Base-by-base conservation (phyloP, 495 filamentous ascomycete genomes). In the Penicillium antarcticum region DNA sequence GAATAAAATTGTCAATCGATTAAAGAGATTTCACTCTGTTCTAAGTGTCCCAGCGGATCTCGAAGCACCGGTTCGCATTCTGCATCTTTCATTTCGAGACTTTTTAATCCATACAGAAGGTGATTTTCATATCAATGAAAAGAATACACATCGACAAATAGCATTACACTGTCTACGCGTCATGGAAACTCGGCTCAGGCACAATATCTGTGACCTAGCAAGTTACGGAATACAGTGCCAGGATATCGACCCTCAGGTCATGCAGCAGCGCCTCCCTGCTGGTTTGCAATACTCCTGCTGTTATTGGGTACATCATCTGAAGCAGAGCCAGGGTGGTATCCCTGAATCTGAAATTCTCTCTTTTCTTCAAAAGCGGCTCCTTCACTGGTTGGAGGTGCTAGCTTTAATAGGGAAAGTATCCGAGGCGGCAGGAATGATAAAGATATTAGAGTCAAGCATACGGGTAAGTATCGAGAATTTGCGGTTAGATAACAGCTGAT, bases 281-380 rank as follows among this genome's bases (percentile, higher is more conserved):
- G 58, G 66, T 42, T 32, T 70, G 24, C 51, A 58, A 52, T 73
- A 79, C 45, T 52, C 68, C 18, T 80, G 72, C 55, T 59, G 58
- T 14, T 72, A 74, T 56, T 80, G 71, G 77, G 62, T 74, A 29
- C 35, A 72, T 48, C 73, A 82, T 62, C 34, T 75, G 10, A 7
- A n/a, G 12, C 40, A 17, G 13, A 17, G 40, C n/a, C 6, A 17
- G n/a, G 24, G 7, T 17, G 11, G 4, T 3, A 12, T 5, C 3
- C 19, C 21, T 13, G n/a, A 13, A 4, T 42, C 12, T 42, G 21
- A 23, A 7, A 5, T 24, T 1, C 24, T 34, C 39, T 19, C n/a
- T 6, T 80, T 80, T 36, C 53, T 79, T 13, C 26, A 58, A 42
- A 10, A n/a, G 11, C 39, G 24, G 5, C 14, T 24, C 10, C 19